Conservation (phyloP, 192 early-diverging fungal genomes). For the Thoreauomyces humboldtii region DNA sequence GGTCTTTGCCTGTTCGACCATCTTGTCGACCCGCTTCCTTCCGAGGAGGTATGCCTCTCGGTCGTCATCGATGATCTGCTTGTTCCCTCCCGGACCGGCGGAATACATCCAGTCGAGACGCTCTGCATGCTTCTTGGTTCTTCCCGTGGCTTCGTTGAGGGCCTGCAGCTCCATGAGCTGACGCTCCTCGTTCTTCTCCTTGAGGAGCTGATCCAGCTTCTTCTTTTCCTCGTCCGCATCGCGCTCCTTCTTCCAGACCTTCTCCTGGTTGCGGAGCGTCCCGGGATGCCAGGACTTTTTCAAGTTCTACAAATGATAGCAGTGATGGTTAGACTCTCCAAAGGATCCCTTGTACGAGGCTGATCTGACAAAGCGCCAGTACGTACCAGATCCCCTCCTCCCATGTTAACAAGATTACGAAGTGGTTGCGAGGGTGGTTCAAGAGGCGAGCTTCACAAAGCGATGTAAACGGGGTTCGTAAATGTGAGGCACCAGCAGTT, state of each 20-base stretch:
- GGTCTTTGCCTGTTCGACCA: slow-evolving; percentile 43
- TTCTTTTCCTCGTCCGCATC: slow-evolving; percentile 81
- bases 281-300: slow-evolving; percentile 98
- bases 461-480: too few relatives aligned
- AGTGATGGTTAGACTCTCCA: background rate
- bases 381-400: slow-evolving; percentile 38
- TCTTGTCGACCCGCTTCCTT: slow-evolving; percentile 73
- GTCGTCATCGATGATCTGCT: slow-evolving; percentile 56
- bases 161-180: slow-evolving; percentile 79
- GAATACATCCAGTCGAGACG: slow-evolving; percentile 97
- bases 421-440: too few relatives aligned
- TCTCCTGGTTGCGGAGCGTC: slow-evolving; percentile 88
- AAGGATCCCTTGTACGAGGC: background rate
- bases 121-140: slow-evolving; percentile 53
- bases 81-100: slow-evolving; percentile 57
- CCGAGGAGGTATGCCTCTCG: slow-evolving; percentile 90
- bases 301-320: slow-evolving; percentile 54
- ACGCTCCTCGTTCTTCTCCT: slow-evolving; percentile 90
- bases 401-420: slow-evolving; percentile 29
- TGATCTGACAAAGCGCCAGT: background rate
- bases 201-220: slow-evolving; percentile 83
- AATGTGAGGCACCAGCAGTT: too few relatives aligned
- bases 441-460: too few relatives aligned
- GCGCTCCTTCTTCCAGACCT: slow-evolving; percentile 80
- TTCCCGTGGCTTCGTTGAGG: slow-evolving; percentile 63